Base-by-base conservation (phyloP, 805 yeast species). In the Ogataea kodamae region DNA sequence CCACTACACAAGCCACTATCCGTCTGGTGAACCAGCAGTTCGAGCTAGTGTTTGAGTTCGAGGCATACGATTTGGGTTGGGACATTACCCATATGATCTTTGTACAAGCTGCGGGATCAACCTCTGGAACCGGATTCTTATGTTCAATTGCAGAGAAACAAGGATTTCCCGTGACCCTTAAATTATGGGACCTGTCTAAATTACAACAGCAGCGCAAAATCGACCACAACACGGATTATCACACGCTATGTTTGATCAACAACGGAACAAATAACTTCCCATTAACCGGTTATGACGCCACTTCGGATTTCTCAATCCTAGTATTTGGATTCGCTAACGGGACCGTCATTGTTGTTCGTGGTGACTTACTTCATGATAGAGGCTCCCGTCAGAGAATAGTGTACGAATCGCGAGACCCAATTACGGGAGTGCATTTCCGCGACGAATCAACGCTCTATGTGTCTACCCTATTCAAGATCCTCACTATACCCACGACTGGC, bases 311-410 rank as follows among this genome's bases (percentile, higher is more conserved):
- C 40, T 69, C 85, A 3, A 73, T 84, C 20, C 55, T 82, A 5
- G 89, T 83, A 0, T 61, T 85, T 28, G 96, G 96, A 0, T 85
- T 77, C 48, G 81, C 89, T 9, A 81, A 88, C 55, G 98, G 98
- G 2, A 69, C 77, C 13, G 87, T 89, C 2, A 64, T 89, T 2
- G 62, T 89, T 5, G 74, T 89, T 0, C 64, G 97, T 42, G 98
- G 98, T 6, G 97, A 92, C 56, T 57, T 92, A 19, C 46, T 86
- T 5, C 76, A 88, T 47, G 98, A 92, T 52, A 65, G 95, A 39
- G 97, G 97, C 0, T 78, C 95, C 7, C 74, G 92, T 44, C 97
- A 90, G 50, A 65, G 97, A 18, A 56, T 81, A 0, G 78, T 89
- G 1, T 85, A 78, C 52, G 85, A 81, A 39, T 74, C 79, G 32